phyloP scores from a whole-genome alignment of 2,329 filamentous ascomycete species.

The Coniella vitis region DNA sequence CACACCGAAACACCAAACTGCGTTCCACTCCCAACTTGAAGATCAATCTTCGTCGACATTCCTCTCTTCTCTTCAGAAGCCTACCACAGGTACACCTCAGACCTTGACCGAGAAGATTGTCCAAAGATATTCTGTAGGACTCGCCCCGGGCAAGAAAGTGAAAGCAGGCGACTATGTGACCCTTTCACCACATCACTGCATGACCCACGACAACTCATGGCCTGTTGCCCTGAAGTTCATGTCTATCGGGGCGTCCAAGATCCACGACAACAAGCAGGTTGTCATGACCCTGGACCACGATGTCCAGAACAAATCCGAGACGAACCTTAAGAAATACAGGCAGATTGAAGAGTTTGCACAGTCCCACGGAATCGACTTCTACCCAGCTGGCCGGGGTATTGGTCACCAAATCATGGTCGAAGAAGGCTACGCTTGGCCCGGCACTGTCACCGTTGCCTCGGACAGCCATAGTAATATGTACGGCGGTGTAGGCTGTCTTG shows the following conservation, averaged over 20 bases:
- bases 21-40: constrained; percentile 59
- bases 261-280: constrained; percentile 65
- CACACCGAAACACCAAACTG: constrained; percentile 34
- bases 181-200: constrained; percentile 63
- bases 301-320: constrained; percentile 72
- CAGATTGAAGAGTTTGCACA: constrained; percentile 78
- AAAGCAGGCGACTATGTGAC: constrained; percentile 78
- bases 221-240: constrained; percentile 63
- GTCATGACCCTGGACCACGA: constrained; percentile 86
- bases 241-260: constrained; percentile 69
- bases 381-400: constrained; percentile 70
- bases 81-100: constrained; percentile 47
- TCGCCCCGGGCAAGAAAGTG: constrained; percentile 69
- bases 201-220: constrained; percentile 65
- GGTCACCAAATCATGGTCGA: constrained; percentile 86
- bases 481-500: constrained; percentile 69
- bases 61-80: constrained; percentile 41
- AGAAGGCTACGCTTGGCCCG: constrained; percentile 76
- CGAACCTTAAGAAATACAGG: constrained; percentile 75
- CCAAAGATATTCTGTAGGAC: constrained; percentile 68
- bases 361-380: constrained; percentile 71
- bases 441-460: constrained; percentile 72
- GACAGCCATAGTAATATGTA: constrained; percentile 80
- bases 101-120: constrained; percentile 92
- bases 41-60: constrained; percentile 45